Evolutionary conservation across 1,284 basidiomycete genomes (phyloP).

Genomic region (Ceratobasidium sp.): DNA sequence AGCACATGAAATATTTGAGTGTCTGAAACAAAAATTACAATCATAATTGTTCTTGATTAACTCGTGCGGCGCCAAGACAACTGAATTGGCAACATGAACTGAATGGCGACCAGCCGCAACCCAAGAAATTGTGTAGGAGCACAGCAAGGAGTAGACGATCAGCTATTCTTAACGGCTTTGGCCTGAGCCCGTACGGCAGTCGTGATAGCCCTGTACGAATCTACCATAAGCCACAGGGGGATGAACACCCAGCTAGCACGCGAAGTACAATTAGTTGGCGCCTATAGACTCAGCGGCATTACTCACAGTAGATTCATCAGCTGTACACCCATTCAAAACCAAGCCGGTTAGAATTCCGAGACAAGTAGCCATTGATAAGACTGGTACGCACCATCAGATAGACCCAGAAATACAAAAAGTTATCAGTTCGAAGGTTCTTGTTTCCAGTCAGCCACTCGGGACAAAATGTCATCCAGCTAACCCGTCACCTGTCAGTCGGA

Average conservation of each 20-base stretch:
- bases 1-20: no score
- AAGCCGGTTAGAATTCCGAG: slow-evolving; percentile 42
- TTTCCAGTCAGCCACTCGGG: slow-evolving; percentile 85
- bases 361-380: no score
- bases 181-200: slow-evolving; percentile 60
- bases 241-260: slow-evolving; percentile 76
- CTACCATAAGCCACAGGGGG: slow-evolving; percentile 76
- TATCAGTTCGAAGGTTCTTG: slow-evolving; percentile 74
- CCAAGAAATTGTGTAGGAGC: neutral
- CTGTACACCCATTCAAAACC: slow-evolving; percentile 55
- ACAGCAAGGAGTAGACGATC: no score
- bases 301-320: slow-evolving; percentile 82
- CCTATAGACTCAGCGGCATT: neutral
- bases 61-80: no score
- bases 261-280: slow-evolving; percentile 44
- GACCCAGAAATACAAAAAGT: slow-evolving; percentile 63
- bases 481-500: slow-evolving; percentile 17
- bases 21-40: no score
- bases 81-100: no score
- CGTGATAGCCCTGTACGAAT: slow-evolving; percentile 77
- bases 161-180: slow-evolving; percentile 16
- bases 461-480: slow-evolving; percentile 84
- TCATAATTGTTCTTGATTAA: no score
- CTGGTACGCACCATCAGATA: slow-evolving; percentile 60
- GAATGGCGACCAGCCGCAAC: no score